Evolutionary conservation across 305 asterid genomes (phyloP).

Genomic region (Salvia sclarea): DNA sequence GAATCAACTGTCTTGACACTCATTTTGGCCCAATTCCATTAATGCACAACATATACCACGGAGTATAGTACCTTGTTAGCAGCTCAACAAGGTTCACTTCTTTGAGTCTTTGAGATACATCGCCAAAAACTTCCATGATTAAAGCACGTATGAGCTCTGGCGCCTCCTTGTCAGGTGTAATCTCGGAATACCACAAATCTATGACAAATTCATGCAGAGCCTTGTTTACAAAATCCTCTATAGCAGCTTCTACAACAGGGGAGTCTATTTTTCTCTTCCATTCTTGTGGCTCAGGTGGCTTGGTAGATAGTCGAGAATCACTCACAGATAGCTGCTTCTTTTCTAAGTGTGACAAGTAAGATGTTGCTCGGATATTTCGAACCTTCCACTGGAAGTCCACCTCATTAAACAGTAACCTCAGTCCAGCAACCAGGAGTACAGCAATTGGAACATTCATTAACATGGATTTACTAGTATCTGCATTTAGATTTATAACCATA

Average conservation of each 20-base stretch:
- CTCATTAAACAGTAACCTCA: conserved; percentile 66
- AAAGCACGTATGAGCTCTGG: conserved; percentile 61
- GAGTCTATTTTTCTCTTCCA: conserved; percentile 83
- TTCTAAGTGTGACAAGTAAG: conserved; percentile 72
- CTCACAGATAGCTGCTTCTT: conserved; percentile 71
- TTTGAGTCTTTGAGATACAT: conserved; percentile 68
- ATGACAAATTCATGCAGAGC: conserved; percentile 70
- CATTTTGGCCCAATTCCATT: conserved; percentile 14
- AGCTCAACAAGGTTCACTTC: conserved; percentile 79
- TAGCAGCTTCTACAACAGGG: conserved; percentile 78
- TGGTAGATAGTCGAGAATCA: conserved; percentile 59
- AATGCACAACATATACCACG: conserved; percentile 9
- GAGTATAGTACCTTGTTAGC: conserved; percentile 64
- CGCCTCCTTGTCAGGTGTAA: conserved; percentile 75
- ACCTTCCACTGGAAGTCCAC: conserved; percentile 80
- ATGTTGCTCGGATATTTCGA: conserved; percentile 41
- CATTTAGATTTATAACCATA: conserved; percentile 33
- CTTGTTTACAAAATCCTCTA: conserved; percentile 70
- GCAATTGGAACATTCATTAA: conserved; percentile 86
- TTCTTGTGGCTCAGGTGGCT: conserved; percentile 47
- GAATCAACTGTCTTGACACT: conserved; percentile 1
- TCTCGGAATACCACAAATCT: conserved; percentile 79
- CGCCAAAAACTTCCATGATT: conserved; percentile 81
- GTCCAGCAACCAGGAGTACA: conserved; percentile 70
- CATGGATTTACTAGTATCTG: conserved; percentile 94